These are phyloP conservation scores for Eleusine indica DNA, from an alignment of 176 grass and related monocot species.

Conservation along the genomic window DNA sequence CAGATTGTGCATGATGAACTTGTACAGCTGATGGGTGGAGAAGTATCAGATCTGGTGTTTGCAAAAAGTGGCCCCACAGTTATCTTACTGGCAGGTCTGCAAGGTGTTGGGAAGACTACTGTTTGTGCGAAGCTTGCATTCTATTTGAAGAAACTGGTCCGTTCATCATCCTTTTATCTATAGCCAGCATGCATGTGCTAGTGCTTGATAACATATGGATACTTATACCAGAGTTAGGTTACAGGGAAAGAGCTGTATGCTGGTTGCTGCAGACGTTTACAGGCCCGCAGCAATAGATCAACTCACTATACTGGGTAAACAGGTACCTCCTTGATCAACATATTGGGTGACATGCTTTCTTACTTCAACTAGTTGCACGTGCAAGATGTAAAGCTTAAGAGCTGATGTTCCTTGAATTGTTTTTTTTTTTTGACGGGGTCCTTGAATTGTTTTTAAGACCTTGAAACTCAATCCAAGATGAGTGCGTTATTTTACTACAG, in stretches of 20 bases:
- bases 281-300: constrained; percentile 99
- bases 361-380: background rate
- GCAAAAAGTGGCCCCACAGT: constrained; percentile 80
- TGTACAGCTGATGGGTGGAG: constrained; percentile 89
- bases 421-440: background rate
- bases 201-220: constrained; percentile 37
- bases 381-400: background rate
- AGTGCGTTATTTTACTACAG: background rate
- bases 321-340: constrained; percentile 53
- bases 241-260: constrained; percentile 98
- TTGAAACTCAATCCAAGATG: background rate
- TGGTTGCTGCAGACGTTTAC: constrained; percentile 94
- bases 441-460: background rate
- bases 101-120: constrained; percentile 98
- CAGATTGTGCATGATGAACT: constrained; percentile 92
- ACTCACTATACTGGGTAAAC: constrained; percentile 77
- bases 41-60: constrained; percentile 84
- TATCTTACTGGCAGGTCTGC: constrained; percentile 84
- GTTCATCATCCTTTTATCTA: constrained; percentile 30
- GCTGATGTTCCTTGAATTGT: background rate
- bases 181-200: background rate
- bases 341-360: background rate
- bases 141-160: constrained; percentile 93
- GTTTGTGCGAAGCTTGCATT: constrained; percentile 94
- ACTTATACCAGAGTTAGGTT: constrained; percentile 56